Evolutionary conservation across 768 basidiomycete species (phyloP), one percentile per base, ranked within the genome.

Genomic region (Dentipellis sp.): DNA sequence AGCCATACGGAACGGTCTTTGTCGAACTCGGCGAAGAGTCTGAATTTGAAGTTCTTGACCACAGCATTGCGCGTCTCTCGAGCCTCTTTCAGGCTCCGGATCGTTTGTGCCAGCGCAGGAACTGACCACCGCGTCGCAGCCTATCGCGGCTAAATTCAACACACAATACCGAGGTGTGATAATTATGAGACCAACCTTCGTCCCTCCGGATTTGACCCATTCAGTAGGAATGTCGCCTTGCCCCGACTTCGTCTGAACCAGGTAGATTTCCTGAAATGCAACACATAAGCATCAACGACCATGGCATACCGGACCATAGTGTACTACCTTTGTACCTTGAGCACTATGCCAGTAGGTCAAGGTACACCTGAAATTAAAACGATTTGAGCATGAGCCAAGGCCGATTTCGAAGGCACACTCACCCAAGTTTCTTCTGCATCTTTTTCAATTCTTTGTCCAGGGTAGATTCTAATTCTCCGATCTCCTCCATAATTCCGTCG

Each of bases 51-150:
- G 10, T 81, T 78, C 67, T 88, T 93, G 71, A 92, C 82, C 6
- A 84, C 83, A 2, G 81, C 78, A 58, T 77, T 88, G 40, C 88
- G 84, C 55, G 83, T 91, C 71, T 99, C 97, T 42, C 91, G 82
- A 3, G 92, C 94, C 71, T 99, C 97, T 70, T 98, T 98, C 35
- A 97, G 76, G 56, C 82, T 72, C 17, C 91, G 84, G 52, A 98
- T 80, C 34, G 82, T 82, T 4, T 78, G 64, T 56, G 83, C 80
- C 2, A 93, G 78, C 22, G 86, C 76, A 1, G 86, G 85, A 5
- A 93, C 86, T 5, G 83, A 73, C 75, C 86, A 99, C 19, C 97
- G 87, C 12, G 75, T 77, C 62, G 79, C 79, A 23, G 81, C 80
- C 88, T 95, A 64, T 17, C 39, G 16, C 6, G 59, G 49, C 49